Percentiles rank a stretch among this genome's conserved stretches.
These are phyloP conservation scores for Selaginella moellendorffii DNA, from an alignment of 75 land plant species.

Conservation along the genomic window DNA sequence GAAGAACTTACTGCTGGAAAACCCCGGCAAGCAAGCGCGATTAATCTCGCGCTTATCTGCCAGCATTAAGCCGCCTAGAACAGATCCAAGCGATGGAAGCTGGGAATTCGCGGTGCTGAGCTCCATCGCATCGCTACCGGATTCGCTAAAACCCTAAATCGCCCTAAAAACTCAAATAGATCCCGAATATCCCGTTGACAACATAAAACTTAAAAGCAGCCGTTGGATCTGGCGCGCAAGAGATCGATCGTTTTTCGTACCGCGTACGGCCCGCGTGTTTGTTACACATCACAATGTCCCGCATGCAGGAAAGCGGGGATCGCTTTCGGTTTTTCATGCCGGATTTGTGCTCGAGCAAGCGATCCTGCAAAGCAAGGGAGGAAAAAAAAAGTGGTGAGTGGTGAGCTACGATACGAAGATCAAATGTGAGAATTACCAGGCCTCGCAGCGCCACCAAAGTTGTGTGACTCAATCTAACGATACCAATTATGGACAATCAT, in stretches of 20 bases:
- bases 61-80: not conserved
- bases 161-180: no score
- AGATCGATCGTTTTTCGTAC: no score
- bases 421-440: no score
- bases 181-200: no score
- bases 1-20: not conserved
- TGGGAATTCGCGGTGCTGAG: no score
- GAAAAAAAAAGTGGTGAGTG: no score
- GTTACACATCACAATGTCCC: not conserved
- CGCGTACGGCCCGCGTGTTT: not conserved
- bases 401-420: no score
- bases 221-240: no score
- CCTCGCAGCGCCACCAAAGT: not conserved
- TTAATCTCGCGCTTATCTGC: not conserved
- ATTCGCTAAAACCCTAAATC: no score
- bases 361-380: not conserved
- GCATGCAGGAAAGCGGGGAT: not conserved
- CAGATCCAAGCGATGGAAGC: not conserved
- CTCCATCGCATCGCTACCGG: no score
- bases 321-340: not conserved
- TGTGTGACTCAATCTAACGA: not conserved
- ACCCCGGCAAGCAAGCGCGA: not conserved
- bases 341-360: not conserved
- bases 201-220: no score
- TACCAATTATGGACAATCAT: not conserved